Conservation (phyloP, 2,329 filamentous ascomycete genomes). For the Hypoxylon sp. region DNA sequence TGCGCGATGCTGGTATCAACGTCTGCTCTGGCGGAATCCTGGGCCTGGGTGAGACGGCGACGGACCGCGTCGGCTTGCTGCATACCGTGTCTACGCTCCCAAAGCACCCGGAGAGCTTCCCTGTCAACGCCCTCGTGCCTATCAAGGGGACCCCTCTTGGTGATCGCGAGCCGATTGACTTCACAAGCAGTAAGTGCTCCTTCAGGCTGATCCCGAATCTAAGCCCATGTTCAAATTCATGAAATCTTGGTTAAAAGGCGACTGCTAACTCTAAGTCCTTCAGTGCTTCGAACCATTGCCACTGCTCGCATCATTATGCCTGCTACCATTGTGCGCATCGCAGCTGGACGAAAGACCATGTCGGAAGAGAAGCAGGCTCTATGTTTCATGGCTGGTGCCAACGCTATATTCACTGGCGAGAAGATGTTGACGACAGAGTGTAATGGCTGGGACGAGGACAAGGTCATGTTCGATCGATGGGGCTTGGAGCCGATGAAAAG, state of each 20-base stretch:
- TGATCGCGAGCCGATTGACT: conserved; percentile 79
- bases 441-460: conserved; percentile 92
- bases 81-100: conserved; percentile 87
- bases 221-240: not conserved
- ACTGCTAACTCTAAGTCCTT: conserved; percentile 4
- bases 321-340: conserved; percentile 86
- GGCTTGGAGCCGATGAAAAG: conserved; percentile 82
- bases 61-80: conserved; percentile 86
- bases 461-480: conserved; percentile 86
- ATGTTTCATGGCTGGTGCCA: conserved; percentile 92
- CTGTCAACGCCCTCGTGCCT: conserved; percentile 90
- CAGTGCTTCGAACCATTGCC: conserved; percentile 82
- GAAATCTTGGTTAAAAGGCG: not conserved
- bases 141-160: conserved; percentile 92
- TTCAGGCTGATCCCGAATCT: not conserved
- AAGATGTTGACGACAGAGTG: conserved; percentile 96
- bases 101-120: conserved; percentile 88
- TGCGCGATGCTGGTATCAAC: conserved; percentile 88
- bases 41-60: conserved; percentile 83
- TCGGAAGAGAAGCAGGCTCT: conserved; percentile 89
- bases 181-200: conserved; percentile 71
- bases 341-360: conserved; percentile 87
- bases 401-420: conserved; percentile 95
- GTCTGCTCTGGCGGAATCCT: conserved; percentile 93
- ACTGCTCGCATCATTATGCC: conserved; percentile 88